Evolutionary conservation across 192 early-diverging fungal genomes (phyloP).

Genomic region (Coemansia sp.): DNA sequence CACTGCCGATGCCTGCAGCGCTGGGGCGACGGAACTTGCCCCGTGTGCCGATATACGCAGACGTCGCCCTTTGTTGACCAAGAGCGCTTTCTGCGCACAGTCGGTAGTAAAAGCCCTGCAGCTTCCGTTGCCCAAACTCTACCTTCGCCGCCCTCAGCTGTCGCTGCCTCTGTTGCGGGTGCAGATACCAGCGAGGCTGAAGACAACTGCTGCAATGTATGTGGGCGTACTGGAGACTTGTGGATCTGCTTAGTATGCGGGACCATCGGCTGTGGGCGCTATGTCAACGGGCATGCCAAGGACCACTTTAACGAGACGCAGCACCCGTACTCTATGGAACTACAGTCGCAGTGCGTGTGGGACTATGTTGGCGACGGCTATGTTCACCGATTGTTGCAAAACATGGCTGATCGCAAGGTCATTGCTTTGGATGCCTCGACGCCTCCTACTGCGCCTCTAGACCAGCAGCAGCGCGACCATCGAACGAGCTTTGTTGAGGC

Average conservation of each 20-base stretch:
- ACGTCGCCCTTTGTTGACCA: conserved; percentile 46
- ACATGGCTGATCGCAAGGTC: conserved; percentile 88
- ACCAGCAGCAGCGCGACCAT: conserved; percentile 1
- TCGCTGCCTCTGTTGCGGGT: background rate
- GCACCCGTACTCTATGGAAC: conserved; percentile 90
- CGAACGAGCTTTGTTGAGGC: conserved; percentile 33
- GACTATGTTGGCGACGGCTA: conserved; percentile 98
- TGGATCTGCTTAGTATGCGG: conserved; percentile 99
- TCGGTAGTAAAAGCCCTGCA: conserved; percentile 20
- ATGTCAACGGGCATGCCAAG: conserved; percentile 90
- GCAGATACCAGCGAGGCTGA: conserved; percentile 24
- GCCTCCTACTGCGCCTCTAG: background rate
- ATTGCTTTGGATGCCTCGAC: conserved; percentile 73
- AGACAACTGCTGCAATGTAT: conserved; percentile 71
- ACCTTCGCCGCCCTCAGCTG: background rate
- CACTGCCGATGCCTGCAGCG: conserved; percentile 89
- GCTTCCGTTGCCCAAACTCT: background rate
- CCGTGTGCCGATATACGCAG: conserved; percentile 88
- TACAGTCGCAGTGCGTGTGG: conserved; percentile 97
- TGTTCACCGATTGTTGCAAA: conserved; percentile 94
- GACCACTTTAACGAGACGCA: conserved; percentile 81
- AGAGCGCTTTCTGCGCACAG: conserved; percentile 28
- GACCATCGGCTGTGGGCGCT: conserved; percentile 94
- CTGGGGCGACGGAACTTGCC: conserved; percentile 93
- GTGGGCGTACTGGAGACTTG: conserved; percentile 75